Base-by-base conservation (phyloP, 345 rosid species). In the Pugionium cornutum region DNA sequence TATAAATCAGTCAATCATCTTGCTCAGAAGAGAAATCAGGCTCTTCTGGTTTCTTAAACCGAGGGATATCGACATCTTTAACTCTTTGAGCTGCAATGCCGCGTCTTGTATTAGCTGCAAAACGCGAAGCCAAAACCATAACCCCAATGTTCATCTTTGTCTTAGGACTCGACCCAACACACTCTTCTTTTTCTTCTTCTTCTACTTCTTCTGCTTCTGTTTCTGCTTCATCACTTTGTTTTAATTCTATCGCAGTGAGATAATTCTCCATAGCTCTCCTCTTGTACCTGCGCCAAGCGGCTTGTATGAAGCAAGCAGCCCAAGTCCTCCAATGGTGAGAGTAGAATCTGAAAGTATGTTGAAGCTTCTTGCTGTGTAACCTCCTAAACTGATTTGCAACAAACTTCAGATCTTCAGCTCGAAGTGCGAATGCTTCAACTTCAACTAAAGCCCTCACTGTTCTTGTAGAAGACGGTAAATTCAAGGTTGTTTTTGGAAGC, bases 311-410 rank as follows among this genome's bases (percentile, higher is more conserved):
- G 75, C 97, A 89, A 35, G 94, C 89, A 11, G 87, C 97, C 97
- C 97, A 92, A 50, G 91, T 87, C 75, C 98, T 84, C 98, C 98
- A 89, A 59, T 92, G 98, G 69, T 89, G 82, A 51, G 98, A 92
- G 73, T 89, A 85, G 53, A 88, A 89, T 45, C 96, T 80, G 69
- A 92, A 88, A 0, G 97, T 88, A 68, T 89, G 98, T 52, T 92
- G 98, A 68, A 89, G 87, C 75, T 83, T 88, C 84, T 92, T 92
- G 82, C 97, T 92, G 45, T 89, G 98, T 47, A 92, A 83, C 54
- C 97, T 82, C 53, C 96, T 79, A 66, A 92, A 92, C 59, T 92
- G 97, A 62, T 89, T 92, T 0, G 96, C 98, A 28, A 92, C 98
- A 54, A 85, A 92, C 75, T 83, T 92, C 49, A 89, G 84, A 77